Base-by-base conservation (phyloP, 495 filamentous ascomycete genomes). In the Aspergillus saccharolyticus region DNA sequence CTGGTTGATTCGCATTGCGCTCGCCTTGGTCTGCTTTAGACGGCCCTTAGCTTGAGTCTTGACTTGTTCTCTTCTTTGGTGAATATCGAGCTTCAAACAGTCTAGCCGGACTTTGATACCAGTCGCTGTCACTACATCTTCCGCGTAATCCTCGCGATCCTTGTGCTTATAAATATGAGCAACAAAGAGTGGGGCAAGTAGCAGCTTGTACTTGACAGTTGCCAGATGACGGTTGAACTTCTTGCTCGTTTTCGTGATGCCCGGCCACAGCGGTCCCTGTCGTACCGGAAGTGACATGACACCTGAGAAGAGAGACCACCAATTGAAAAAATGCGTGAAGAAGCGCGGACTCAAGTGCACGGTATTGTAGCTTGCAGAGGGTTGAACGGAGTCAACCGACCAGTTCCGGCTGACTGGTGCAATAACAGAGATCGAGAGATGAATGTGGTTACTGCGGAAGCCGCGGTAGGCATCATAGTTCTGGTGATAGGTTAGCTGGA, bases 111-210 rank as follows among this genome's bases (percentile, higher is more conserved):
- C 86, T 70, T 98, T 98, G 51, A 97, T 79, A 18, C 94, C 94
- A 15, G 94, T 98, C 1, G 92, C 93, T 49, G 89, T 90, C 19
- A 96, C 89, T 4, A 84, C 78, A 63, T 88, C 85, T 59, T 92
- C 87, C 1, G 81, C 78, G 66, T 87, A 88, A 50, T 96, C 91
- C 67, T 96, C 92, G 3, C 83, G 85, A 64, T 97, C 95, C 64
- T 96, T 96, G 74, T 98, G 95, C 71, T 96, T 97, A 77, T 98
- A 98, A 42, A 98, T 89, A 57, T 98, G 94, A 56, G 91, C 92
- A 49, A 97, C 83, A 66, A 94, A 98, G 5, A 98, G 76, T 1
- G 94, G 94, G 2, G 95, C 94, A 15, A 98, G 77, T 7, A 96
- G 82, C 43, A 98, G 71, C 61, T 91, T 96, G 72, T 98, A 97